Evolutionary conservation across 1,284 basidiomycete species (phyloP).

Genomic region (Vanrija humicola): DNA sequence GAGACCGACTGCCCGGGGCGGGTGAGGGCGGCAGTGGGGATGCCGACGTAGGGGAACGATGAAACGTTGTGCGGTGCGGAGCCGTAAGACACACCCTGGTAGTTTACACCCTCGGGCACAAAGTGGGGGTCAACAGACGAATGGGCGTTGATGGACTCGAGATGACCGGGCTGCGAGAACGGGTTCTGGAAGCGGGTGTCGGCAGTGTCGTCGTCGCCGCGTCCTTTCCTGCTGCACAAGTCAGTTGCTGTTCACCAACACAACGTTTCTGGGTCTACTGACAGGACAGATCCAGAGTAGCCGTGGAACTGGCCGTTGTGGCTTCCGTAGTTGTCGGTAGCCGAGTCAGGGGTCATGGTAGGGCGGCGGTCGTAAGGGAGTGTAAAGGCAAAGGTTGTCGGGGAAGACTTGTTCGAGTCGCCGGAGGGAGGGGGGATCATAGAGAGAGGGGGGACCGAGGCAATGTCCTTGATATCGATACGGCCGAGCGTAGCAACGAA

Average conservation of each 20-base stretch:
- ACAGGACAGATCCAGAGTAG: no score
- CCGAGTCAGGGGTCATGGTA: constrained; percentile 15
- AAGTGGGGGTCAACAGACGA: constrained; percentile 26
- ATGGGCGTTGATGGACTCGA: neutral
- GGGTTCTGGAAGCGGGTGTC: constrained; percentile 9
- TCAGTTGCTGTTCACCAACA: neutral
- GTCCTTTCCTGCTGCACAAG: neutral
- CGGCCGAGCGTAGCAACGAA: no score
- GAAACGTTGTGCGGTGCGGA: constrained; percentile 1
- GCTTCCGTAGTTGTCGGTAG: constrained; percentile 44
- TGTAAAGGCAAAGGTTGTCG: no score
- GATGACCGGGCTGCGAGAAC: constrained; percentile 1
- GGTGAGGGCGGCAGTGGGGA: neutral
- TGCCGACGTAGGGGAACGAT: neutral
- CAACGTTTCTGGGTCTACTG: neutral
- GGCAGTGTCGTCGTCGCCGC: neutral
- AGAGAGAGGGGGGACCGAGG: no score
- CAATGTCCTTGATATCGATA: no score
- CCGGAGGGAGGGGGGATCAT: no score
- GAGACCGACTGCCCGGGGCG: neutral
- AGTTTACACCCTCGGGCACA: constrained; percentile 5
- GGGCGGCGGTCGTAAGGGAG: no score
- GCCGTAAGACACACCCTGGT: neutral
- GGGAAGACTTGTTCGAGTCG: no score
- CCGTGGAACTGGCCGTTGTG: constrained; percentile 20